Percentiles rank a stretch among this genome's conserved stretches.
Evolutionary conservation across 2,329 filamentous ascomycete species (phyloP).

Genomic region (Drechslerella dactyloides): DNA sequence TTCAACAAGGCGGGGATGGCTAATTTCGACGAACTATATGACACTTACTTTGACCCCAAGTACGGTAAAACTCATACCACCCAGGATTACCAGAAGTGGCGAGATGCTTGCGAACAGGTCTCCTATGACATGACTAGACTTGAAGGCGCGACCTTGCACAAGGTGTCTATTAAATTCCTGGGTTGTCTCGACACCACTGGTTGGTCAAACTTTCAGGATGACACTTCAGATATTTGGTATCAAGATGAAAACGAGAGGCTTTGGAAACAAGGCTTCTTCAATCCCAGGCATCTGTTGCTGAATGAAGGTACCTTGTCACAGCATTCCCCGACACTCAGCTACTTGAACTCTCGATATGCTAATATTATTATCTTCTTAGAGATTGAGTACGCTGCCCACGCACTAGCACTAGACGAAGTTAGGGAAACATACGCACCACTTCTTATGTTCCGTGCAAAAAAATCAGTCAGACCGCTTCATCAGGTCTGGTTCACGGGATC

Average conservation of each 20-base stretch:
- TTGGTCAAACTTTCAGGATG: constrained; percentile 31
- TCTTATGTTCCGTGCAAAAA: constrained; percentile 36
- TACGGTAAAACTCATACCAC: constrained; percentile 24
- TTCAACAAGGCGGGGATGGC: constrained; percentile 65
- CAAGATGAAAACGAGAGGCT: constrained; percentile 16
- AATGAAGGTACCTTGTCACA: constrained; percentile 35
- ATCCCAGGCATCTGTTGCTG: constrained; percentile 26
- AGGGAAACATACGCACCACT: constrained; percentile 55
- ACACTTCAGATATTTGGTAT: background rate
- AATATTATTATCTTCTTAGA: constrained; percentile 55
- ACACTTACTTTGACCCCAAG: constrained; percentile 57
- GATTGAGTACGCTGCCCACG: constrained; percentile 67
- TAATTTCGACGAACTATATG: constrained; percentile 66
- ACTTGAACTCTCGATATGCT: background rate
- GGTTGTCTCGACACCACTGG: constrained; percentile 48
- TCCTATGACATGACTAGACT: constrained; percentile 8
- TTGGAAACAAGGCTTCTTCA: constrained; percentile 30
- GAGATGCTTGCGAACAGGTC: constrained; percentile 7
- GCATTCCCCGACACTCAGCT: background rate
- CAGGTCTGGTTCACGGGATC: constrained; percentile 63
- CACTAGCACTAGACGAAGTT: constrained; percentile 66
- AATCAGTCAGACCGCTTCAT: constrained; percentile 13
- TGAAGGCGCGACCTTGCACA: constrained; percentile 10
- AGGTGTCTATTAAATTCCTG: constrained; percentile 28
- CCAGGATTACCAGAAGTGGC: constrained; percentile 36